A percentile compares a stretch with the other conserved stretches of the same genome.
These are phyloP conservation scores for Conticribra guillardii DNA, from an alignment of 108 stramenopile species.

Conservation along the genomic window DNA sequence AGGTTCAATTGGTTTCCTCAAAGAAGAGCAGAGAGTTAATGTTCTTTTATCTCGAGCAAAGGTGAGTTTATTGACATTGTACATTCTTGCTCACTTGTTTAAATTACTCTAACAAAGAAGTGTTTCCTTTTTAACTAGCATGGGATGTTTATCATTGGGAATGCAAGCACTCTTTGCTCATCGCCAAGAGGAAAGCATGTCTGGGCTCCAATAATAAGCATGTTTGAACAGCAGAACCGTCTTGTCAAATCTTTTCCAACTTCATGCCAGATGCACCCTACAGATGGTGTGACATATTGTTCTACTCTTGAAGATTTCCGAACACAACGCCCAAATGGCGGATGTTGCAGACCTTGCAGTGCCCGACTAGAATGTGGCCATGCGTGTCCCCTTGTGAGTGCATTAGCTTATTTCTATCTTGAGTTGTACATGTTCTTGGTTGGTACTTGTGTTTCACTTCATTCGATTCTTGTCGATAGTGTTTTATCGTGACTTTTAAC, in stretches of 20 bases:
- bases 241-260: slow-evolving; percentile 43
- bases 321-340: slow-evolving; percentile 49
- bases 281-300: slow-evolving; percentile 26
- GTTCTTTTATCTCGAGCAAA: slow-evolving; percentile 89
- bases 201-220: slow-evolving; percentile 43
- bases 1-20: slow-evolving; percentile 82
- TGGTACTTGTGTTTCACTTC: no score
- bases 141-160: slow-evolving; percentile 64
- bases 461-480: no score
- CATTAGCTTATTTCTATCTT: no score
- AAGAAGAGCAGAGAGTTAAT: slow-evolving; percentile 85
- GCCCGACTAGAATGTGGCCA: slow-evolving; percentile 52
- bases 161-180: slow-evolving; percentile 29
- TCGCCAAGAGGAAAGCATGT: slow-evolving; percentile 25
- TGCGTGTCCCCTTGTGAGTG: slow-evolving; percentile 36
- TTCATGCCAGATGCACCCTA: slow-evolving; percentile 44
- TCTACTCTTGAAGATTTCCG: slow-evolving; percentile 23
- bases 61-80: not conserved
- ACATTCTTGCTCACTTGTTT: not conserved
- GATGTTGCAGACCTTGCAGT: slow-evolving; percentile 45
- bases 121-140: slow-evolving; percentile 4
- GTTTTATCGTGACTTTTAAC: no score
- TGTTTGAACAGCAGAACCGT: slow-evolving; percentile 26
- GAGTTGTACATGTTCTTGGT: no score
- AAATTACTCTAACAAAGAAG: no score